Evolutionary conservation across 1,284 basidiomycete species (phyloP).

Genomic region (Leccinum solheimii): DNA sequence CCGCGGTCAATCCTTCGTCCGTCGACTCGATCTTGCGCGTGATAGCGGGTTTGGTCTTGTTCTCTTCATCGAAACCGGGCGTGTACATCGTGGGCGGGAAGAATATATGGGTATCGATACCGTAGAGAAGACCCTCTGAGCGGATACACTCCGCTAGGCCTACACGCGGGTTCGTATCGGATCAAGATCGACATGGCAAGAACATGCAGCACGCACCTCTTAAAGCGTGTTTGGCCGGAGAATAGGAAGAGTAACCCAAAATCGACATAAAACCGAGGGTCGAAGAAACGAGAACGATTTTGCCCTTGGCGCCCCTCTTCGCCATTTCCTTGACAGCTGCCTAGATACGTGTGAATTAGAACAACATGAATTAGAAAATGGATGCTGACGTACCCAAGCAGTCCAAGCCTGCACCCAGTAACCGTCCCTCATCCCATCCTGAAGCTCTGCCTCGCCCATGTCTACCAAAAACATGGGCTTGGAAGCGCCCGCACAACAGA

Average conservation of each 20-base stretch:
- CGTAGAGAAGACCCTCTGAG: slow-evolving; percentile 80
- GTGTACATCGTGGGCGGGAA: slow-evolving; percentile 86
- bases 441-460: slow-evolving; percentile 50
- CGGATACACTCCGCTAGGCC: slow-evolving; percentile 87
- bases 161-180: slow-evolving; percentile 29
- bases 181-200: background rate
- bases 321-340: slow-evolving; percentile 75
- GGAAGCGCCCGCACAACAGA: slow-evolving; percentile 66
- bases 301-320: slow-evolving; percentile 53
- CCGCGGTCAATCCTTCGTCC: slow-evolving; percentile 69
- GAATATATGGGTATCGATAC: slow-evolving; percentile 81
- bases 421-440: slow-evolving; percentile 54
- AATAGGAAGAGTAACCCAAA: slow-evolving; percentile 83
- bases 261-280: slow-evolving; percentile 82
- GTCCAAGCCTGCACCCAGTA: slow-evolving; percentile 81
- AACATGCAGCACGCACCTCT: slow-evolving; percentile 55
- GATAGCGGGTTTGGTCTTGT: slow-evolving; percentile 79
- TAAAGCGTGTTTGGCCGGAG: slow-evolving; percentile 88
- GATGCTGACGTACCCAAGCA: slow-evolving; percentile 54
- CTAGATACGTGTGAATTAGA: slow-evolving; percentile 37
- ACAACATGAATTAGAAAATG: background rate
- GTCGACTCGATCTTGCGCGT: slow-evolving; percentile 80
- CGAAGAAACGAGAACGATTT: slow-evolving; percentile 83
- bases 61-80: slow-evolving; percentile 81
- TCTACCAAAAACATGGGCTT: slow-evolving; percentile 67